phyloP scores from a whole-genome alignment of 2,329 filamentous ascomycete species.

The Aspergillus sclerotialis region DNA sequence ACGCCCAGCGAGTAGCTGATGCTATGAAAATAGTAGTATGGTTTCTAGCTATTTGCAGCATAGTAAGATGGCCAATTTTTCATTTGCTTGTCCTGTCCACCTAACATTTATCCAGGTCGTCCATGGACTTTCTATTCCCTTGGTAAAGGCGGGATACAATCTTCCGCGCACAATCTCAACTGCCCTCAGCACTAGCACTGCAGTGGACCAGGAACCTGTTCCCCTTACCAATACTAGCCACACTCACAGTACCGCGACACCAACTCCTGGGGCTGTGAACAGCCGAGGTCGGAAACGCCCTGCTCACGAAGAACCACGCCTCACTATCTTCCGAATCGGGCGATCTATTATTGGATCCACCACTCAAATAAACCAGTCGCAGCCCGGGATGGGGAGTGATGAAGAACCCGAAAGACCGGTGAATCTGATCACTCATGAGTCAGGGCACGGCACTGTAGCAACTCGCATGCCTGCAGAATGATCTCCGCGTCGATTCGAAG shows the following conservation, averaged over 20 bases:
- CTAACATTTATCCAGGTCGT: slow-evolving; percentile 48
- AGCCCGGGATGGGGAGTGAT: slow-evolving; percentile 13
- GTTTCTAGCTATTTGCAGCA: slow-evolving; percentile 33
- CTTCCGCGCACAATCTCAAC: slow-evolving; percentile 40
- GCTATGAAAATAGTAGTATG: slow-evolving; percentile 5
- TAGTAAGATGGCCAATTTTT: slow-evolving; percentile 19
- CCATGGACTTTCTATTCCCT: slow-evolving; percentile 73
- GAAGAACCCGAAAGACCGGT: slow-evolving; percentile 29
- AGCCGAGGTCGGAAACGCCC: slow-evolving; percentile 19
- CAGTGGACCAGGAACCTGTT: slow-evolving; percentile 21
- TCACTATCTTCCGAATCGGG: slow-evolving; percentile 21
- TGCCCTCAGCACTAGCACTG: slow-evolving; percentile 36
- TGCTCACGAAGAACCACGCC: slow-evolving; percentile 9
- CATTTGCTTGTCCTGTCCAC: not conserved
- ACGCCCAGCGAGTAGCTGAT: slow-evolving; percentile 1
- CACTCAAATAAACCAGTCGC: slow-evolving; percentile 11
- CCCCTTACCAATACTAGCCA: slow-evolving; percentile 18
- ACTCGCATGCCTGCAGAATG: too few relatives aligned
- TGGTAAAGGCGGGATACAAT: slow-evolving; percentile 46
- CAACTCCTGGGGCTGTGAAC: slow-evolving; percentile 8
- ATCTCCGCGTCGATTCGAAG: too few relatives aligned
- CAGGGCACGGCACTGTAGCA: not conserved
- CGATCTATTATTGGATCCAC: slow-evolving; percentile 16
- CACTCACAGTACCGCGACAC: slow-evolving; percentile 30
- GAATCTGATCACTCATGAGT: slow-evolving; percentile 16